A percentile compares a stretch with the other conserved stretches of the same genome.
These are phyloP conservation scores for Glebionis coronaria DNA, from an alignment of 129 eudicot genomes.

Conservation along the genomic window DNA sequence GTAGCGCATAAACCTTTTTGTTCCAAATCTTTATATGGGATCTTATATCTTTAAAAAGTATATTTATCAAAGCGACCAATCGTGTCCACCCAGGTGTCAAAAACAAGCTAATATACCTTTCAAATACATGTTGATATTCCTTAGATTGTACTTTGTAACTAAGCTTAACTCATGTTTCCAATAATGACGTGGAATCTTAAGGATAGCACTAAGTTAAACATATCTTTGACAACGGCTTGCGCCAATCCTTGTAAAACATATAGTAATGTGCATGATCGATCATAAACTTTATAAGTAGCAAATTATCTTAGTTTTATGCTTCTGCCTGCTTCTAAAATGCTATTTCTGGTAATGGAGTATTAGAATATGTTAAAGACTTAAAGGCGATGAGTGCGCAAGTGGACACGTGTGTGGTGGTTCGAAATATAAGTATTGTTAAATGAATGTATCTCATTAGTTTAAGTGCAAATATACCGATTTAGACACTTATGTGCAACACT, in stretches of 20 bases:
- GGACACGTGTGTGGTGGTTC: slow-evolving; percentile 55
- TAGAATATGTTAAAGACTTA: slow-evolving; percentile 29
- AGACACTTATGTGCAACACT: slow-evolving; percentile 42
- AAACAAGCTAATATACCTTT: slow-evolving; percentile 20
- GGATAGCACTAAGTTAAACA: slow-evolving; percentile 26
- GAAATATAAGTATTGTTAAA: slow-evolving; percentile 24
- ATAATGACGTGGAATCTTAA: slow-evolving; percentile 22
- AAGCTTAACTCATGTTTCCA: slow-evolving; percentile 30
- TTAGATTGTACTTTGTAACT: slow-evolving; percentile 13
- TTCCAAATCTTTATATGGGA: slow-evolving; percentile 15
- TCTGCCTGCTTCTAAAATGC: slow-evolving; percentile 41
- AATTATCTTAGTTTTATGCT: slow-evolving; percentile 20
- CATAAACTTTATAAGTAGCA: slow-evolving; percentile 8
- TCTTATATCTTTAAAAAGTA: slow-evolving; percentile 19
- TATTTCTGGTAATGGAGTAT: slow-evolving; percentile 41
- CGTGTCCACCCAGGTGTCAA: slow-evolving; percentile 18
- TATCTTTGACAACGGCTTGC: slow-evolving; percentile 24
- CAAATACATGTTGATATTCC: slow-evolving; percentile 24
- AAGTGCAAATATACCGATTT: slow-evolving; percentile 35
- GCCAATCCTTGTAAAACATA: slow-evolving; percentile 34
- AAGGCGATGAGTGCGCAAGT: slow-evolving; percentile 33
- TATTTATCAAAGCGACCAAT: slow-evolving; percentile 14
- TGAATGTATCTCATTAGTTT: slow-evolving; percentile 29
- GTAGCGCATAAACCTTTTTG: slow-evolving; percentile 17
- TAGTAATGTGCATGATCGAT: slow-evolving; percentile 25